These are phyloP conservation scores for Oryza glaberrima DNA, from an alignment of 176 grass and related monocot genomes.

Conservation along the genomic window DNA sequence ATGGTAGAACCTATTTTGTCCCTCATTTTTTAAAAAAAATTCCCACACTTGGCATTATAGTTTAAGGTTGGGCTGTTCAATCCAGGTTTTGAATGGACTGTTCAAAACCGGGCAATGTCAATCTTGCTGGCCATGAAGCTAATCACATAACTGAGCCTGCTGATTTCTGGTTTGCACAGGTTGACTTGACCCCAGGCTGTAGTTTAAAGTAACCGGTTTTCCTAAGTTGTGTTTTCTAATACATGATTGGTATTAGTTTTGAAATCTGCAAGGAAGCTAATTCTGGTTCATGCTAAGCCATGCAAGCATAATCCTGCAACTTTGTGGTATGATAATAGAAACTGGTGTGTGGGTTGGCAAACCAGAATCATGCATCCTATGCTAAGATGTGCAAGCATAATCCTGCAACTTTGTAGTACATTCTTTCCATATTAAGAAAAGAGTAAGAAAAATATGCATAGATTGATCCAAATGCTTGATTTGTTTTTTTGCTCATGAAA, in stretches of 20 bases:
- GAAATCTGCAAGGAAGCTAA: neutral
- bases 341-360: neutral
- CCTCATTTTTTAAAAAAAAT: neutral
- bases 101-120: too few species aligned
- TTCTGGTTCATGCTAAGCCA: neutral
- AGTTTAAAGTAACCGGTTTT: neutral
- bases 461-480: neutral
- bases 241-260: neutral
- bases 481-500: neutral
- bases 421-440: neutral
- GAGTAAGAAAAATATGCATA: neutral
- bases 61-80: neutral
- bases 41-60: neutral
- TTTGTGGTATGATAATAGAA: neutral
- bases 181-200: neutral
- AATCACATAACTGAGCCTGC: too few species aligned
- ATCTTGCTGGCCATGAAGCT: too few species aligned
- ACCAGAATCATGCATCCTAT: neutral
- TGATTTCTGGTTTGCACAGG: too few species aligned
- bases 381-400: too few species aligned
- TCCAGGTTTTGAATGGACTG: too few species aligned
- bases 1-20: neutral
- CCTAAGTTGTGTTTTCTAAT: neutral
- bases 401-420: neutral
- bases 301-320: neutral